Conservation (phyloP, 768 basidiomycete species). For the Agrocybe pediades region DNA sequence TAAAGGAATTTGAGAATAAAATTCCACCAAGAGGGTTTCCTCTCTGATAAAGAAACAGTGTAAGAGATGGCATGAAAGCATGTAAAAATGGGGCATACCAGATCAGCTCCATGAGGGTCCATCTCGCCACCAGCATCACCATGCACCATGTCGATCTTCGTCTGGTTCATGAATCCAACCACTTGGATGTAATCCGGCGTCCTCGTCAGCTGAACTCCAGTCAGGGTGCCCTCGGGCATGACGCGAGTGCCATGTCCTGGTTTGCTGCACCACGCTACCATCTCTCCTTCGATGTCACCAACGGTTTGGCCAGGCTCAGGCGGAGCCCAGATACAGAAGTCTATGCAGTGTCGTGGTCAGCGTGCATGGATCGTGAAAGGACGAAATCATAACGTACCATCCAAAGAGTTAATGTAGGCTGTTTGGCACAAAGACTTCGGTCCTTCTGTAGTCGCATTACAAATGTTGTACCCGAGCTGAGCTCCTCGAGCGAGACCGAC, state of each 20-base stretch:
- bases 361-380: background rate
- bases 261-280: constrained; percentile 79
- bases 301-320: constrained; percentile 52
- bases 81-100: constrained; percentile 21
- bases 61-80: background rate
- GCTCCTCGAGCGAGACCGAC: constrained; percentile 32
- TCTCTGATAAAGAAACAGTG: constrained; percentile 56
- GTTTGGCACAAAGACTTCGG: constrained; percentile 66
- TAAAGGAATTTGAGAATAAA: constrained; percentile 61
- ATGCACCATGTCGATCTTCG: constrained; percentile 49
- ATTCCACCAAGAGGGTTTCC: constrained; percentile 84
- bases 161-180: constrained; percentile 69
- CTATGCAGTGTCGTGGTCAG: constrained; percentile 33
- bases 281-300: constrained; percentile 69
- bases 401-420: constrained; percentile 53
- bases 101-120: constrained; percentile 75
- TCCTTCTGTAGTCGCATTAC: constrained; percentile 69
- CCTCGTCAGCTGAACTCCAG: constrained; percentile 66
- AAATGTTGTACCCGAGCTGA: constrained; percentile 69
- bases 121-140: constrained; percentile 77
- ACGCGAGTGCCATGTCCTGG: constrained; percentile 69
- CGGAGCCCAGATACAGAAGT: constrained; percentile 75
- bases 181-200: constrained; percentile 66
- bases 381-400: constrained; percentile 27
- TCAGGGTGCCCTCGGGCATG: constrained; percentile 64